phyloP scores from a whole-genome alignment of 257 asterid species.

The Solanum appendiculatum region DNA sequence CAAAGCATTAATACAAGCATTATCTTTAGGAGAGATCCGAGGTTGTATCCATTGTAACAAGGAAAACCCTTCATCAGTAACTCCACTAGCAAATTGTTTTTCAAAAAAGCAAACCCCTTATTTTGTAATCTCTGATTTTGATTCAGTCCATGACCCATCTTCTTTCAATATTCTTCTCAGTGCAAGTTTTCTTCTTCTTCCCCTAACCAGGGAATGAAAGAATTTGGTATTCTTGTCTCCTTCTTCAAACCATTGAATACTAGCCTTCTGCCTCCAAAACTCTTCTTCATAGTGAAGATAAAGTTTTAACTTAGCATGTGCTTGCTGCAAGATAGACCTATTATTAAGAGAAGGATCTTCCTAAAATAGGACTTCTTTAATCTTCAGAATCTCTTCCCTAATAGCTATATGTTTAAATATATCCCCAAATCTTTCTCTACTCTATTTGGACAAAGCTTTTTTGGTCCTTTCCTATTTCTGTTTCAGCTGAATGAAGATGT shows the following conservation, averaged over 20 bases:
- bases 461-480: too few species aligned
- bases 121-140: not conserved
- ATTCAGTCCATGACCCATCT: not conserved
- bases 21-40: too few species aligned
- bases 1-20: too few species aligned
- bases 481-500: not conserved
- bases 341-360: not conserved
- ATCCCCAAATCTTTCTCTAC: not conserved
- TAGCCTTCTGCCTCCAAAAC: not conserved
- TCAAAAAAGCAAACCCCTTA: not conserved
- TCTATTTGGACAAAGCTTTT: not conserved
- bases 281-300: not conserved
- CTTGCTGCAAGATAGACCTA: not conserved
- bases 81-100: too few species aligned
- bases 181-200: not conserved
- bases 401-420: not conserved
- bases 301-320: not conserved
- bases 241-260: not conserved
- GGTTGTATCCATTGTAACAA: too few species aligned
- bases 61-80: too few species aligned
- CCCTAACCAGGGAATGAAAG: not conserved
- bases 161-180: too few species aligned
- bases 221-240: not conserved
- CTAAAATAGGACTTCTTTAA: not conserved
- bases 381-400: not conserved